Evolutionary conservation across 2,329 filamentous ascomycete species (phyloP), one percentile per base, ranked within the genome.

Genomic region (Microdochium paspali): DNA sequence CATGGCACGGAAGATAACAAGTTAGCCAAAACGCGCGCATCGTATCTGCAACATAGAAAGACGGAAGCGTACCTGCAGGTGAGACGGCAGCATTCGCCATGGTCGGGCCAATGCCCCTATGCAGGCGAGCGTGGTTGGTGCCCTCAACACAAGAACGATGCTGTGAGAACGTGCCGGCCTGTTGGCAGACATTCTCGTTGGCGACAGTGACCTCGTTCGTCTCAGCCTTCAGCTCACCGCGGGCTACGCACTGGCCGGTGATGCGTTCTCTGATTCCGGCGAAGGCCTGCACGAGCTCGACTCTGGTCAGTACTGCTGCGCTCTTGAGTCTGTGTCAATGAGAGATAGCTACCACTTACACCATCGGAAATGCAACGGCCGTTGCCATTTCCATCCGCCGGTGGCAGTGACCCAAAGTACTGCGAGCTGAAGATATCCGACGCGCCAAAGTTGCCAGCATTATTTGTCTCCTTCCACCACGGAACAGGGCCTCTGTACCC

Each of bases 381-480:
- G 9, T 52, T 40, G 49, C 53, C 26, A 56, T 24, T 13, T 46
- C 53, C 54, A 49, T 58, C 23, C n/a, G 35, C 35, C 6, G 35
- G 12, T 40, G 58, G 54, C 21, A 63, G 53, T 48, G 21, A 51
- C 23, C 61, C 61, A 32, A 63, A 62, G 51, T 58, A 62, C 44
- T 54, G 35, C 26, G 39, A n/a, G 15, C 56, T 58, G 56, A 62
- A 63, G 30, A 62, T 50, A 12, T 56, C 56, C 2, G 59, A 52
- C 48, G 56, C 50, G 43, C 50, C 44, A 47, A 63, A 62, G 35
- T 49, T 53, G 20, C 60, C 61, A 35, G 59, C 58, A 54, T 60
- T 61, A 48, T 58, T 58, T 53, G 59, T 62, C 60, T 63, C 61
- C 44, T 62, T 60, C 61, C 61, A 63, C 60, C 60, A 63, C 18